Conservation (phyloP, 305 asterid genomes). For the Ilex paraguariensis region DNA sequence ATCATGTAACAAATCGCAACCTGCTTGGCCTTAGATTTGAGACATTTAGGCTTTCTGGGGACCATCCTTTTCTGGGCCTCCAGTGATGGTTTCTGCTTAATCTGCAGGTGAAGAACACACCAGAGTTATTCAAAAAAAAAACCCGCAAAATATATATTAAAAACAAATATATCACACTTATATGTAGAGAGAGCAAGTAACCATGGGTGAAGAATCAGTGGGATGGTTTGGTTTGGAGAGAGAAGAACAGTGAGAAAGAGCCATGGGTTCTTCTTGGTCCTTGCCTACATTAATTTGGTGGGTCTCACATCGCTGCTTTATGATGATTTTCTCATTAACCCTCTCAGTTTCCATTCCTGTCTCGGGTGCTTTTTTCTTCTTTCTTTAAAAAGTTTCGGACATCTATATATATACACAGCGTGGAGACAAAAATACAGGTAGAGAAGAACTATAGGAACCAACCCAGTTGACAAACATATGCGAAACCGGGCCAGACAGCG, state of each 20-base stretch:
- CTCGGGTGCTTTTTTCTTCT: background rate
- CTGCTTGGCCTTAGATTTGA: constrained; percentile 45
- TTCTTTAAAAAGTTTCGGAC: background rate
- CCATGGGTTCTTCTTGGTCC: too few species aligned
- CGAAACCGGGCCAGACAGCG: constrained; percentile 9
- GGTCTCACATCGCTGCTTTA: too few species aligned
- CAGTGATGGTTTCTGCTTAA: constrained; percentile 20
- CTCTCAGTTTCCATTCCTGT: constrained; percentile 28
- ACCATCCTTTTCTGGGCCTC: constrained; percentile 31
- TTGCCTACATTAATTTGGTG: too few species aligned
- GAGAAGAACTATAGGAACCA: background rate
- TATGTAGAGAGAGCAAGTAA: constrained; percentile 6
- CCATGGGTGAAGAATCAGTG: constrained; percentile 29
- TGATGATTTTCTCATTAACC: too few species aligned
- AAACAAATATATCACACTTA: background rate
- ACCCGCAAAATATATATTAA: background rate
- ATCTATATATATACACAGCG: background rate
- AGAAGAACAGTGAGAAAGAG: background rate
- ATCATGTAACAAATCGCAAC: constrained; percentile 22
- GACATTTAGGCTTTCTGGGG: constrained; percentile 29
- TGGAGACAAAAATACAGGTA: background rate
- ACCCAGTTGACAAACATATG: constrained; percentile 13
- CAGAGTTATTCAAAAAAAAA: constrained; percentile 3
- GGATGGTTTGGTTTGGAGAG: constrained; percentile 9
- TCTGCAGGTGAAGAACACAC: constrained; percentile 6